Percentiles rank a stretch among this genome's conserved stretches.
Evolutionary conservation across 495 filamentous ascomycete genomes (phyloP).

Genomic region (Penicillium alfredii): DNA sequence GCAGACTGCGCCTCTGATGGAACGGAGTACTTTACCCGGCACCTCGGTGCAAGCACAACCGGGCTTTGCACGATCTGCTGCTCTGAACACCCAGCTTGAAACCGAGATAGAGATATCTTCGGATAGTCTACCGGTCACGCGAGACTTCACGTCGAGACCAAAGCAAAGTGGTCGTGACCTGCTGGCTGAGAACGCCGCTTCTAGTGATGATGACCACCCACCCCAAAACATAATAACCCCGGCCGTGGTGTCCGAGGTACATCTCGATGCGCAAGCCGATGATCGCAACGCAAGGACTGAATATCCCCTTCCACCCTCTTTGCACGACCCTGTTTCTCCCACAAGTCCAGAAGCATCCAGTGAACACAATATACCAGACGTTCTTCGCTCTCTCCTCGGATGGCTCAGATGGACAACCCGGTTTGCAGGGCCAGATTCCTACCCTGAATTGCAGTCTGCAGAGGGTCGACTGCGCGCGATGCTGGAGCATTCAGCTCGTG

Average conservation of each 20-base stretch:
- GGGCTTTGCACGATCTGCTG: constrained; percentile 9
- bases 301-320: neutral
- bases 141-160: constrained; percentile 30
- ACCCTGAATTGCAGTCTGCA: constrained; percentile 25
- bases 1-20: constrained; percentile 16
- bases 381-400: constrained; percentile 32
- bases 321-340: neutral
- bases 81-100: neutral
- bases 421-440: constrained; percentile 14
- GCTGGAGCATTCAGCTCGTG: constrained; percentile 23
- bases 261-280: constrained; percentile 35
- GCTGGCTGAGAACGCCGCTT: constrained; percentile 15
- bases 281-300: constrained; percentile 3
- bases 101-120: no score
- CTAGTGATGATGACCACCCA: constrained; percentile 5
- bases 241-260: constrained; percentile 37
- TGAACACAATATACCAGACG: constrained; percentile 8
- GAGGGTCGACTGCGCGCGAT: constrained; percentile 36
- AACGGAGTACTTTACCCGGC: constrained; percentile 3
- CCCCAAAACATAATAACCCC: constrained; percentile 26
- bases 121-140: constrained; percentile 17
- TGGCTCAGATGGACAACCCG: constrained; percentile 30
- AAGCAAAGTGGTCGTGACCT: constrained; percentile 27
- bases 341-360: neutral
- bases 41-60: constrained; percentile 8